Percentiles rank a stretch among this genome's conserved stretches.
Conservation (phyloP, 108 stramenopile species). For the Bacterosira constricta region DNA sequence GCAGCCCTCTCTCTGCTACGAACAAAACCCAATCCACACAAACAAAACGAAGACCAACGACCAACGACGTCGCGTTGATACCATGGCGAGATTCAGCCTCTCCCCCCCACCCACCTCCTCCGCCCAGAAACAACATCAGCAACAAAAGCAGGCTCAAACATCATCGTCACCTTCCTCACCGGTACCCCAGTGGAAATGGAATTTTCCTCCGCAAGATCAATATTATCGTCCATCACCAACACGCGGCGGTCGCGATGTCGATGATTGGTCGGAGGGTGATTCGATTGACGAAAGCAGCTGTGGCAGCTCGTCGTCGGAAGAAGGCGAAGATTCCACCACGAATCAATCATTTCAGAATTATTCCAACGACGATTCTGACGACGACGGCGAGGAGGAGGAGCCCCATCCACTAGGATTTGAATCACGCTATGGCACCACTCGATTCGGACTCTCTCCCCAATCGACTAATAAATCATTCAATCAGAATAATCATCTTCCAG, state of each 20-base stretch:
- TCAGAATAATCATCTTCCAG: too few species aligned
- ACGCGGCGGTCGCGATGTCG: background rate
- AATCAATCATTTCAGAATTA: background rate
- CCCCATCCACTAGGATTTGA: slow-evolving; percentile 78
- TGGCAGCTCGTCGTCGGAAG: background rate
- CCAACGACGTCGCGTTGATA: too few species aligned
- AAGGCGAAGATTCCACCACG: background rate
- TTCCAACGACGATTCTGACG: background rate
- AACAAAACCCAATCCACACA: too few species aligned
- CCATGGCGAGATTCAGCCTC: slow-evolving; percentile 52
- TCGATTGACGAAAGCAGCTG: too few species aligned
- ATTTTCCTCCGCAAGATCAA: slow-evolving; percentile 36
- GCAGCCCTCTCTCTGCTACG: too few species aligned
- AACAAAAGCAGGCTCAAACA: background rate
- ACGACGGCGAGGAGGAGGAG: slow-evolving; percentile 50
- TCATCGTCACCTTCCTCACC: background rate
- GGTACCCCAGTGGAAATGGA: slow-evolving; percentile 33
- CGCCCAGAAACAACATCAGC: background rate
- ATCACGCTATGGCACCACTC: slow-evolving; percentile 49
- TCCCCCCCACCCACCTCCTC: slow-evolving; percentile 33
- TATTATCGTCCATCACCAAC: background rate
- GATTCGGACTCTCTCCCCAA: slow-evolving; percentile 47
- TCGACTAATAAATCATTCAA: slow-evolving; percentile 14
- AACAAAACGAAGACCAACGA: background rate
- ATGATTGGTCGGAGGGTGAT: background rate